Percentiles rank a stretch among this genome's conserved stretches.
Evolutionary conservation across 2,329 filamentous ascomycete genomes (phyloP).

Genomic region (Myriangium duriaei): DNA sequence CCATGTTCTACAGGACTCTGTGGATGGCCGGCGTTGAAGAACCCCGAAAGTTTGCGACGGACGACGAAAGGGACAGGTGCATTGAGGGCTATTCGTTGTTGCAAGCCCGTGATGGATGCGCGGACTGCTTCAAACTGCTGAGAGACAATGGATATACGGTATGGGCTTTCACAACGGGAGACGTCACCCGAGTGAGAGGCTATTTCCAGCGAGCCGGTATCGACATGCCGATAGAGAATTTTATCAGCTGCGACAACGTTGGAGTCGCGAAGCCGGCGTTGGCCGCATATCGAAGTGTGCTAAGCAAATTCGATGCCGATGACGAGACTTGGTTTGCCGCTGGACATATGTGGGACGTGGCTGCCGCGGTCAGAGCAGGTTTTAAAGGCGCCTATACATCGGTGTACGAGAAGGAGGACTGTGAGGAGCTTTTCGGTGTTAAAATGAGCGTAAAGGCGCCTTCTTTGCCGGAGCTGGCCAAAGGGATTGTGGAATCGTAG

Average conservation of each 20-base stretch:
- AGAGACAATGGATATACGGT: conserved; percentile 37
- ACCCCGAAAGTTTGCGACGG: conserved; percentile 30
- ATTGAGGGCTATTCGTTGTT: conserved; percentile 27
- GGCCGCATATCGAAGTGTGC: conserved; percentile 33
- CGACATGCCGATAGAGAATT: conserved; percentile 39
- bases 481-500: conserved; percentile 25
- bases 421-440: conserved; percentile 36
- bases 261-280: conserved; percentile 40
- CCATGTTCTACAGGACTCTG: conserved; percentile 39
- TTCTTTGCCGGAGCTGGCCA: conserved; percentile 37
- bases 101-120: conserved; percentile 26
- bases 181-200: conserved; percentile 36
- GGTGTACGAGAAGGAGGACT: conserved; percentile 40
- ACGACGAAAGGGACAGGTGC: conserved; percentile 31
- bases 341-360: conserved; percentile 48
- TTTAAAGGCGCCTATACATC: conserved; percentile 43
- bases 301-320: conserved; percentile 28
- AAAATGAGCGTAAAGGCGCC: conserved; percentile 41
- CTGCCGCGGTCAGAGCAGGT: conserved; percentile 37
- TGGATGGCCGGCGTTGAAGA: conserved; percentile 32
- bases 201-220: conserved; percentile 40
- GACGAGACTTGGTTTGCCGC: conserved; percentile 44
- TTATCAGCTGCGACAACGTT: conserved; percentile 39
- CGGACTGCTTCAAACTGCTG: conserved; percentile 32
- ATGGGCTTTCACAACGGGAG: conserved; percentile 43